phyloP scores from a whole-genome alignment of 2,329 filamentous ascomycete genomes.

The Clarireedia monteithiana region DNA sequence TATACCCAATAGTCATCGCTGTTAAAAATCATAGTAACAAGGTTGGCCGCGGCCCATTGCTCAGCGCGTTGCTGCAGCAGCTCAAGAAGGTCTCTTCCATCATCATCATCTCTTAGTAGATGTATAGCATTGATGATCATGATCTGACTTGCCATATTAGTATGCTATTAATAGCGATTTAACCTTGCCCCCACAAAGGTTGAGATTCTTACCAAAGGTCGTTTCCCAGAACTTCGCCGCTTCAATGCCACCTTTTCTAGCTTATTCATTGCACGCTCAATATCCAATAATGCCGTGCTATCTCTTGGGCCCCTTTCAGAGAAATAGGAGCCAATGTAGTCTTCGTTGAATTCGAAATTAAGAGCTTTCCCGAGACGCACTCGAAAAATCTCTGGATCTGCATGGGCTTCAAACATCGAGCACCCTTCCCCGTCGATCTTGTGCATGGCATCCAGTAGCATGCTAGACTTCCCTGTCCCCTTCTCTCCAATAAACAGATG shows the following conservation, averaged over 20 bases:
- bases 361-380: slow-evolving; percentile 87
- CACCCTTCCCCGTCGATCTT: slow-evolving; percentile 84
- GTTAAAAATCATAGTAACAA: slow-evolving; percentile 91
- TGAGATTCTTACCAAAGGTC: slow-evolving; percentile 55
- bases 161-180: too few species aligned
- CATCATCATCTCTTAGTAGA: slow-evolving; percentile 81
- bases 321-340: slow-evolving; percentile 95
- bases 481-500: slow-evolving; percentile 91
- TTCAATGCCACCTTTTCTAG: slow-evolving; percentile 87
- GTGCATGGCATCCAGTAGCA: slow-evolving; percentile 92
- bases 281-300: slow-evolving; percentile 85
- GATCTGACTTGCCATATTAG: not conserved
- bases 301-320: slow-evolving; percentile 89
- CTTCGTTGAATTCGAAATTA: slow-evolving; percentile 95
- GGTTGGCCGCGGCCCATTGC: slow-evolving; percentile 86
- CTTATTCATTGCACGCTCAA: slow-evolving; percentile 95
- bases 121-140: slow-evolving; percentile 93
- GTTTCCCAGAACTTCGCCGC: slow-evolving; percentile 49
- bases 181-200: too few species aligned
- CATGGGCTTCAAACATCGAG: slow-evolving; percentile 94
- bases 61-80: slow-evolving; percentile 92
- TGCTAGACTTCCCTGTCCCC: slow-evolving; percentile 91
- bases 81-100: slow-evolving; percentile 88
- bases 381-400: slow-evolving; percentile 90
- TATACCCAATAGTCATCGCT: slow-evolving; percentile 99